phyloP scores from a whole-genome alignment of 1,284 basidiomycete genomes.

The Ustilago hordei region DNA sequence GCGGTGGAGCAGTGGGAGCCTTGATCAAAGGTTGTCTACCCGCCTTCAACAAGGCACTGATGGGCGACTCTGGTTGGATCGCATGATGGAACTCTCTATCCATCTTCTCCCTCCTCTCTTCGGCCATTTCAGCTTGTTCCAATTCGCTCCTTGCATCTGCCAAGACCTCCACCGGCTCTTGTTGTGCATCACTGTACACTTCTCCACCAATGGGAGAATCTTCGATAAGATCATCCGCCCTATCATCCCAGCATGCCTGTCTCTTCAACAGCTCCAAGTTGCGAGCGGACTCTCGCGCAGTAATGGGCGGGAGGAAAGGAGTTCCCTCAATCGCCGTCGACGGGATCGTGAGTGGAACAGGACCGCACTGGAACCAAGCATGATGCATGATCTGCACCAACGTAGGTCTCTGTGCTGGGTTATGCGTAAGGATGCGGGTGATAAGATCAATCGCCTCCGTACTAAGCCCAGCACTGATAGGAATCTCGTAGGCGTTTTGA shows the following conservation, averaged over 20 bases:
- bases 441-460: conserved; percentile 82
- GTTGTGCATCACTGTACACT: conserved; percentile 22
- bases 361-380: conserved; percentile 84
- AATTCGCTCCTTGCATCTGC: conserved; percentile 49
- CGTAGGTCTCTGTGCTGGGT: conserved; percentile 77
- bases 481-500: conserved; percentile 94
- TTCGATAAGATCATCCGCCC: conserved; percentile 48
- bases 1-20: conserved; percentile 40
- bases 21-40: conserved; percentile 65
- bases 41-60: conserved; percentile 82
- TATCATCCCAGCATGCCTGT: conserved; percentile 56
- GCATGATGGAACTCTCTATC: conserved; percentile 96
- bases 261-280: conserved; percentile 64
- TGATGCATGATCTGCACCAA: conserved; percentile 88
- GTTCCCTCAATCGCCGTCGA: conserved; percentile 79
- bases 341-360: conserved; percentile 84
- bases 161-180: conserved; percentile 36
- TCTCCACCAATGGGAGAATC: conserved; percentile 17
- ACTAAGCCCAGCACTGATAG: conserved; percentile 80
- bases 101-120: conserved; percentile 67
- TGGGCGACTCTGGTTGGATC: conserved; percentile 92
- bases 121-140: conserved; percentile 48
- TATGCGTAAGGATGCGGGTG: conserved; percentile 83
- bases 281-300: conserved; percentile 45
- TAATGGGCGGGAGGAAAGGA: conserved; percentile 78